Percentiles rank a stretch among this genome's conserved stretches.
phyloP scores from a whole-genome alignment of 306 rosid genomes.

The Leucaena leucocephala region DNA sequence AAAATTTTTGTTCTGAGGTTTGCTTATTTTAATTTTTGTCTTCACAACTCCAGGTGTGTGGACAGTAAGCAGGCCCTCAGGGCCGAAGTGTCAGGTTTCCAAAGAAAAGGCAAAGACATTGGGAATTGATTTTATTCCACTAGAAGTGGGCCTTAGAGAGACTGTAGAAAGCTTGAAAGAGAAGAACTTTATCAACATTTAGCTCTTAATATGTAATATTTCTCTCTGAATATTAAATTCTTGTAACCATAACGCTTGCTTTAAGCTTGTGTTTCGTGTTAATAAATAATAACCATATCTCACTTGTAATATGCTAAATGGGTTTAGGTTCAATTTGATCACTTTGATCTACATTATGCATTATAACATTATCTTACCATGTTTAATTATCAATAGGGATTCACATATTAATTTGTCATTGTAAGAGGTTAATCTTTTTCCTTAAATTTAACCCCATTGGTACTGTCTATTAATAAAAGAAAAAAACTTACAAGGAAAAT shows the following conservation, averaged over 20 bases:
- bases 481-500: too few species aligned
- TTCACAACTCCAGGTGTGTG: background rate
- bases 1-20: background rate
- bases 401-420: too few species aligned
- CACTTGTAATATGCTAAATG: background rate
- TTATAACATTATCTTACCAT: too few species aligned
- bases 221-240: background rate
- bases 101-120: background rate
- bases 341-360: too few species aligned
- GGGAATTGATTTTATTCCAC: constrained; percentile 1
- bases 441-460: too few species aligned
- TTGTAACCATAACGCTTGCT: background rate
- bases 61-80: background rate
- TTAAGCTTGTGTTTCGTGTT: background rate
- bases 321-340: too few species aligned
- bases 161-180: constrained; percentile 4
- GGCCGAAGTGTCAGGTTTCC: background rate
- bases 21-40: background rate
- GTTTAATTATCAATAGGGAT: too few species aligned
- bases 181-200: background rate
- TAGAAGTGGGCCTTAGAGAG: background rate
- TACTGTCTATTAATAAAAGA: too few species aligned
- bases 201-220: background rate
- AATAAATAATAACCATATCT: background rate
- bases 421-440: too few species aligned